phyloP scores from a whole-genome alignment of 345 rosid genomes.

The Salix arbutifolia region DNA sequence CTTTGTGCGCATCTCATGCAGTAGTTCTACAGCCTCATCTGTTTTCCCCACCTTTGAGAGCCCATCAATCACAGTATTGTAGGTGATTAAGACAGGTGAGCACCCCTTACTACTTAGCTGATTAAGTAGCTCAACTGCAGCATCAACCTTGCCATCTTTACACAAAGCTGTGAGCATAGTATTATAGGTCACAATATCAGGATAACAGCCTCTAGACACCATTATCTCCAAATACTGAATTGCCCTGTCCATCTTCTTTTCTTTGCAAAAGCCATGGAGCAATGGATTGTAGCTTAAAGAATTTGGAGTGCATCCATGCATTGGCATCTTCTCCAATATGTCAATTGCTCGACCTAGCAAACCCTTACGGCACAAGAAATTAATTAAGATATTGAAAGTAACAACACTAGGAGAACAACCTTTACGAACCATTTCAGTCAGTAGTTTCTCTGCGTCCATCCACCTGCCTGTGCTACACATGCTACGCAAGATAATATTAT shows the following conservation, averaged over 20 bases:
- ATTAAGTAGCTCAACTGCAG: conserved; percentile 79
- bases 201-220: conserved; percentile 85
- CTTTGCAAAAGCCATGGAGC: conserved; percentile 84
- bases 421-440: conserved; percentile 65
- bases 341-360: conserved; percentile 75
- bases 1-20: conserved; percentile 69
- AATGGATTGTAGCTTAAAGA: conserved; percentile 75
- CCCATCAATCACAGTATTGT: conserved; percentile 82
- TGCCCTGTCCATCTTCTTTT: conserved; percentile 82
- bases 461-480: conserved; percentile 82
- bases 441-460: conserved; percentile 81
- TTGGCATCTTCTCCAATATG: conserved; percentile 78
- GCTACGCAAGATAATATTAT: conserved; percentile 72
- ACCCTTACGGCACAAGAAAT: conserved; percentile 78
- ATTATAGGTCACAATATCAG: conserved; percentile 89
- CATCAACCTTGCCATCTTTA: conserved; percentile 82
- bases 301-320: conserved; percentile 73
- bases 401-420: conserved; percentile 86
- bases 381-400: conserved; percentile 85
- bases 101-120: conserved; percentile 76
- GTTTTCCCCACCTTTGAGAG: conserved; percentile 79
- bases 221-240: conserved; percentile 74
- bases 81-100: conserved; percentile 71
- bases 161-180: conserved; percentile 76
- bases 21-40: conserved; percentile 56